Conservation (phyloP, 495 filamentous ascomycete genomes). For the Lasiosphaeria ovina region DNA sequence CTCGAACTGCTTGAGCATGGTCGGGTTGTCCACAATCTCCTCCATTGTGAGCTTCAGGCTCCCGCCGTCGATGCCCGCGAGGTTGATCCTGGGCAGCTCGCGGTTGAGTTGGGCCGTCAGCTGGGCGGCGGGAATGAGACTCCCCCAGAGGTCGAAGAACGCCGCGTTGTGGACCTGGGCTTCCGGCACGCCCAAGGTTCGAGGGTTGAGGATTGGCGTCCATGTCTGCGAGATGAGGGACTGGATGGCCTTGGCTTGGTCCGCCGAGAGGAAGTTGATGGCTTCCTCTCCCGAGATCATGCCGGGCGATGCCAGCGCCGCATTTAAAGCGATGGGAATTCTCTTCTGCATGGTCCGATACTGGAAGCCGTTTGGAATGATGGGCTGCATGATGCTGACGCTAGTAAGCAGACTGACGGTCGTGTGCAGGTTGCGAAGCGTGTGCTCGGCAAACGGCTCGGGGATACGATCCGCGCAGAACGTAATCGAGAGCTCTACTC, state of each 20-base stretch:
- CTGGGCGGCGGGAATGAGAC: constrained; percentile 45
- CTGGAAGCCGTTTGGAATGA: constrained; percentile 36
- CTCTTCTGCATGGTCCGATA: constrained; percentile 33
- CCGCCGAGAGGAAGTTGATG: constrained; percentile 20
- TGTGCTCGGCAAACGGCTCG: constrained; percentile 38
- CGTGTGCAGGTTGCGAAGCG: constrained; percentile 42
- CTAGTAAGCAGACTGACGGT: constrained; percentile 42
- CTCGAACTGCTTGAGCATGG: constrained; percentile 49
- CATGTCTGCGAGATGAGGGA: constrained; percentile 38
- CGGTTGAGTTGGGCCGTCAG: constrained; percentile 42
- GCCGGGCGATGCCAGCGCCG: constrained; percentile 18
- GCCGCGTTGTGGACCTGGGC: constrained; percentile 42
- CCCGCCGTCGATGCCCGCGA: constrained; percentile 19
- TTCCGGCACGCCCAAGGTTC: constrained; percentile 40
- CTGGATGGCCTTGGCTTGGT: constrained; percentile 34
- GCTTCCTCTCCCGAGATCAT: constrained; percentile 17
- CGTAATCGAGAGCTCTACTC: constrained; percentile 38
- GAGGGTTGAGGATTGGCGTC: constrained; percentile 41
- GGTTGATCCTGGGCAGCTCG: constrained; percentile 30
- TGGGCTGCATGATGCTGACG: constrained; percentile 40
- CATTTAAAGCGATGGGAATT: constrained; percentile 36
- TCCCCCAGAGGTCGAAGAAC: constrained; percentile 51
- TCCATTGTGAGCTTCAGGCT: constrained; percentile 40
- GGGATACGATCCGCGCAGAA: constrained; percentile 43
- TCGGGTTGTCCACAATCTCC: constrained; percentile 47